A percentile compares a stretch with the other conserved stretches of the same genome.
These are phyloP conservation scores for Brassica hybrid DNA, from an alignment of 441 rosid genomes.

Conservation along the genomic window DNA sequence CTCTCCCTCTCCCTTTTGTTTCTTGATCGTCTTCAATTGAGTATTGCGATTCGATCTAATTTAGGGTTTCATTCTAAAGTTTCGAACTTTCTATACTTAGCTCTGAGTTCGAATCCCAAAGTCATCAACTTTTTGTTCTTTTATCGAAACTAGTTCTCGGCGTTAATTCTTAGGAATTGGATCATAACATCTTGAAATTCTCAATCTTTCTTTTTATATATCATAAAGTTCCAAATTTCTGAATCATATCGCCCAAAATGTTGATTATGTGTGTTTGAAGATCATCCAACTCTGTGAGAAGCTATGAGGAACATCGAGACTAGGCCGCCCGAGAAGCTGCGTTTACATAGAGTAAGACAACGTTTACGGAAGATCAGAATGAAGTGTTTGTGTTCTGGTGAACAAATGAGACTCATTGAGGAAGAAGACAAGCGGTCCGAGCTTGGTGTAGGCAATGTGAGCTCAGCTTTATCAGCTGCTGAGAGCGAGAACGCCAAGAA, in stretches of 20 bases:
- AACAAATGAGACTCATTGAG: conserved; percentile 52
- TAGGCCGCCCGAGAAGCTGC: conserved; percentile 46
- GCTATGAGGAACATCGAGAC: conserved; percentile 56
- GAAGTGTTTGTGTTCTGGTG: conserved; percentile 75
- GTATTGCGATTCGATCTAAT: conserved; percentile 18
- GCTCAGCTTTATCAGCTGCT: conserved; percentile 54
- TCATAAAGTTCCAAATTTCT: background rate
- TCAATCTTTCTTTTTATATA: background rate
- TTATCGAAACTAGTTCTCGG: background rate
- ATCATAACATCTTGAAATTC: background rate
- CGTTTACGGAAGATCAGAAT: conserved; percentile 59
- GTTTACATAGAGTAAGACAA: conserved; percentile 38
- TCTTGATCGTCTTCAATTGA: conserved; percentile 32
- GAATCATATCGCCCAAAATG: background rate
- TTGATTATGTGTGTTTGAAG: conserved; percentile 41
- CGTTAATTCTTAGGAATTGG: background rate
- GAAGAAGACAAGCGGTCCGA: conserved; percentile 57
- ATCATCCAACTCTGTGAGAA: conserved; percentile 41
- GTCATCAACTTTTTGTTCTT: conserved; percentile 18
- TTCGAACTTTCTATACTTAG: conserved; percentile 33
- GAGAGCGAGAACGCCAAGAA: conserved; percentile 54
- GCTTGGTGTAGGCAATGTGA: conserved; percentile 52
- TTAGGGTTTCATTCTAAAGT: conserved; percentile 13
- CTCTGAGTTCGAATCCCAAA: conserved; percentile 22
- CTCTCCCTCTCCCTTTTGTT: background rate